These are phyloP conservation scores for Colletotrichum filicis DNA, from an alignment of 2,329 filamentous ascomycete species.

Conservation along the genomic window DNA sequence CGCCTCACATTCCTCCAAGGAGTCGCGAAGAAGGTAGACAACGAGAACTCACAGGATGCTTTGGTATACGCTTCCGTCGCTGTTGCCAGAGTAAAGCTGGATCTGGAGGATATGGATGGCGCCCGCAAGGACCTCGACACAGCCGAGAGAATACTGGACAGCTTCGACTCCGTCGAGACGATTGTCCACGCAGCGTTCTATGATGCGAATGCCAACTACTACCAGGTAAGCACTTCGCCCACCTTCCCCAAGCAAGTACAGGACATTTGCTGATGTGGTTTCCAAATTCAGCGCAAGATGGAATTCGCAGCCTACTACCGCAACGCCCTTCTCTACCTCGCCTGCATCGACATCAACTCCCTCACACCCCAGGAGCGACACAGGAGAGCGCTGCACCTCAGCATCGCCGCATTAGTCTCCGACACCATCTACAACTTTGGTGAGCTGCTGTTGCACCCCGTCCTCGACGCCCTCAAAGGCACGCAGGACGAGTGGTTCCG, in stretches of 20 bases:
- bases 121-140: slow-evolving; percentile 88
- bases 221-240: slow-evolving; percentile 67
- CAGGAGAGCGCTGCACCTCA: slow-evolving; percentile 89
- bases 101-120: slow-evolving; percentile 81
- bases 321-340: slow-evolving; percentile 96
- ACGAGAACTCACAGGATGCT: slow-evolving; percentile 92
- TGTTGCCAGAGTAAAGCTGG: slow-evolving; percentile 87
- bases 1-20: slow-evolving; percentile 86
- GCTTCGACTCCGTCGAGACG: slow-evolving; percentile 94
- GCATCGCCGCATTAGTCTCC: slow-evolving; percentile 90
- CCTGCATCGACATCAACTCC: slow-evolving; percentile 87
- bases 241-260: background rate
- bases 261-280: slow-evolving; percentile 47
- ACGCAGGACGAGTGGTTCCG: slow-evolving; percentile 88
- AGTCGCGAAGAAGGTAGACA: slow-evolving; percentile 89
- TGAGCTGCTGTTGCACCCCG: slow-evolving; percentile 96
- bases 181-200: slow-evolving; percentile 98
- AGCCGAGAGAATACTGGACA: slow-evolving; percentile 88
- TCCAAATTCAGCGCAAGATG: slow-evolving; percentile 67
- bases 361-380: slow-evolving; percentile 81
- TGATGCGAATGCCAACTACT: slow-evolving; percentile 93
- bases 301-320: slow-evolving; percentile 98
- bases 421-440: slow-evolving; percentile 99
- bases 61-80: slow-evolving; percentile 94
- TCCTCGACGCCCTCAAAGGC: slow-evolving; percentile 83